Base-by-base conservation (phyloP, 116 monocot genomes). In the Dioscorea cayenensis region DNA sequence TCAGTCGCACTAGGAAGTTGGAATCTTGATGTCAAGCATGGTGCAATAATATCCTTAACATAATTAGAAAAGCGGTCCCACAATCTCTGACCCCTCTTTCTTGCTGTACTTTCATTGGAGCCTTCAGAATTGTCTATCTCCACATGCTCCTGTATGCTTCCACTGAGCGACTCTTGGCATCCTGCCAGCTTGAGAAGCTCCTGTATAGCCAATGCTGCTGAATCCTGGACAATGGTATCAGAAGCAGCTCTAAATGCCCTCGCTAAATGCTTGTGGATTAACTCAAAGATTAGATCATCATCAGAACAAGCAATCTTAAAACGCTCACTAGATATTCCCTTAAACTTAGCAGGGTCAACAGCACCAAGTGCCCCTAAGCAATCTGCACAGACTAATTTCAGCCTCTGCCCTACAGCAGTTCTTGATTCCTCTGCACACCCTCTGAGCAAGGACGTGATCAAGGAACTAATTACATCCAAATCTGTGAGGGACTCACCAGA, bases 301-400 rank as follows among this genome's bases (percentile, higher is more conserved):
- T 97, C 97, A 49, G 97, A 92, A 66, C 97, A 97, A 75, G 86
- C 88, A 74, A 97, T 97, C 71, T 97, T 97, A 70, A 97, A 97
- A 48, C 93, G 93, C 60, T 90, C 84, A 67, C 77, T 86, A 58
- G 88, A 80, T 28, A 83, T 73, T 68, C 77, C 92, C 74, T 86
- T 97, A 65, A 97, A 90, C 71, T 92, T 97, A 66, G 93, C 90
- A 67, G 97, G 97, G 65, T 97, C 97, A 37, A 97, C 85, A 3
- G 97, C 97, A 73, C 97, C 97, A 76, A 97, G 84, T 76, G 93
- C 84, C 22, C 97, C 97, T 76, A 97, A 78, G 81, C 97, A 97
- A 80, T 97, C 93, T 36, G 90, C 88, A 82, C 90, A 97, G 3
- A 92, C 84, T 66, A 97, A 74, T 83, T 90, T 90, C 75, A 97